Evolutionary conservation across 202 grass and related monocot species (phyloP), one percentile per base, ranked within the genome.

Genomic region (Panicum virgatum): DNA sequence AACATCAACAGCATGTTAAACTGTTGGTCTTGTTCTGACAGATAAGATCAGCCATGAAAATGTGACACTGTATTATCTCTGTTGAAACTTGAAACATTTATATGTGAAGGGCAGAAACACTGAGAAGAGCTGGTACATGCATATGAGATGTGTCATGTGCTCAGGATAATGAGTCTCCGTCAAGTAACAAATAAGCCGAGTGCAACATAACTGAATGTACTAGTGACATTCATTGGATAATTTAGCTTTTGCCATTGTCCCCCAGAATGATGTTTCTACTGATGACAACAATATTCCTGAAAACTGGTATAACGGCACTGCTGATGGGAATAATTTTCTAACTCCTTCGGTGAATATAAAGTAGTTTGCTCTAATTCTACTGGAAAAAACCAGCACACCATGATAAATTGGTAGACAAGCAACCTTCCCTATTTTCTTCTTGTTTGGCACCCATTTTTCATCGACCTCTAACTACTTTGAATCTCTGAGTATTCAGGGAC

Each of bases 1-100:
- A 42, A 53, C 6, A 53, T 84, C 16, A 80, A 27, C 37, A 59
- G 4, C 58, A 61, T 4, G 61, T 37, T 37, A 44, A 66, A 75
- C 0, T 69, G 6, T 5, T 68, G 2, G 18, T 6, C 18, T 75
- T 79, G 42, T 66, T 67, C 30, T 61, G 38, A 60, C 38, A 66
- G 20, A 66, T 64, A 78, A 73, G 46, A 12, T 58, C 16, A 68
- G 7, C 6, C 25, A 47, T 56, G 26, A 72, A 65, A 79, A 80
- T 3, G 22, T 80, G 14, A 37, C 7, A 66, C 4, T 75, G n/a
- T 20, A 73, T 45, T 18, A 73, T 67, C 47, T 67, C 1, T 47
- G 6, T 30, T 75, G n/a, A 75, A 76, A 38, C 5, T 73, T 57
- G 26, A 64, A 80, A 80, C 29, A 69, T 66, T 66, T 20, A 68